A percentile compares a stretch with the other conserved stretches of the same genome.
Evolutionary conservation across 768 basidiomycete genomes (phyloP).

Genomic region (Agrocybe pediades): DNA sequence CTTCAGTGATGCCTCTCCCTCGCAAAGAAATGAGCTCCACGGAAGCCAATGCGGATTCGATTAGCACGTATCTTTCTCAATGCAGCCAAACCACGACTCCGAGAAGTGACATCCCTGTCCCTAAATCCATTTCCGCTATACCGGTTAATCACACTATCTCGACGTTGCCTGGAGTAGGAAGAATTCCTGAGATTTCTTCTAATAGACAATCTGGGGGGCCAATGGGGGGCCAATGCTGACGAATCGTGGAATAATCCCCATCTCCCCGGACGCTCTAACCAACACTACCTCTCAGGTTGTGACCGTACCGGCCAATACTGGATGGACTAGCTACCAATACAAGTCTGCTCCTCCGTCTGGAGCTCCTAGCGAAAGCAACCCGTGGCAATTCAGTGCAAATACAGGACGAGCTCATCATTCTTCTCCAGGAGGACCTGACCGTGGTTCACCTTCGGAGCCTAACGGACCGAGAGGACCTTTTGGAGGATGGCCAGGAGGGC

Average conservation of each 20-base stretch:
- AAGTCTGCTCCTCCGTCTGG: background rate
- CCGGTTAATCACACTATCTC: constrained; percentile 8
- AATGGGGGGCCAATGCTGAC: constrained; percentile 4
- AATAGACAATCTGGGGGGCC: background rate
- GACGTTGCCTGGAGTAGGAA: constrained; percentile 6
- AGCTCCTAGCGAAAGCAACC: no score
- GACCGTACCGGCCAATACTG: background rate
- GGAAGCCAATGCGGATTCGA: no score
- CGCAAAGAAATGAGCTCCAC: no score
- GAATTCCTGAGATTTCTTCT: background rate
- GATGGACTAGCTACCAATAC: background rate
- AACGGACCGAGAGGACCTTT: background rate
- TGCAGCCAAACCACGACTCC: background rate
- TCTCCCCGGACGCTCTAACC: no score
- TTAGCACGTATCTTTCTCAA: background rate
- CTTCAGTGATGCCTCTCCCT: background rate
- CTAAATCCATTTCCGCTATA: constrained; percentile 3
- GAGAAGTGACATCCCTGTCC: background rate
- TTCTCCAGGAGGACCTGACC: no score
- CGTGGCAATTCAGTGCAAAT: no score
- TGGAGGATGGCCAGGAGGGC: background rate
- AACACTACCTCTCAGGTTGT: no score
- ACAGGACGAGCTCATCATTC: no score
- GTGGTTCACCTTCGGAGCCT: no score
- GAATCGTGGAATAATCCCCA: background rate